A percentile compares a stretch with the other conserved stretches of the same genome.
Conservation (phyloP, 1,139 yeast genomes). For the Kurtzmaniella quercitrusa region DNA sequence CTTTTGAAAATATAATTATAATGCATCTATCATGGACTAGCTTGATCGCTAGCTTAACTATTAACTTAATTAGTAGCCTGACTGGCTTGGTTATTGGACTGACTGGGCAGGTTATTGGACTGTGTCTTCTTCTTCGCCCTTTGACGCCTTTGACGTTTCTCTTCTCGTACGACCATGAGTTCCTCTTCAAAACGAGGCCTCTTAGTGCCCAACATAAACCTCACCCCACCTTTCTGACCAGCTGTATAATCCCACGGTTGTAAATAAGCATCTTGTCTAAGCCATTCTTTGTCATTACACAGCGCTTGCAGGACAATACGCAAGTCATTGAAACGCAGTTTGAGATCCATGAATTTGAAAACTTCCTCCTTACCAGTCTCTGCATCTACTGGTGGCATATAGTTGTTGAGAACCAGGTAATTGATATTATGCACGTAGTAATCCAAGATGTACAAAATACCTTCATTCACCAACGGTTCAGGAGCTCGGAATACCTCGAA, state of each 20-base stretch:
- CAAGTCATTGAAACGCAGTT: conserved; percentile 42
- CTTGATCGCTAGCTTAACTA: no score
- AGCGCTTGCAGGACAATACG: conserved; percentile 33
- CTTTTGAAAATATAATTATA: no score
- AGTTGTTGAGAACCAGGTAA: conserved; percentile 27
- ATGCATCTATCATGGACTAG: no score
- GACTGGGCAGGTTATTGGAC: no score
- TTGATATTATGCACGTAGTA: conserved; percentile 53
- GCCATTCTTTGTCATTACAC: conserved; percentile 36
- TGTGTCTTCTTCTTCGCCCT: conserved; percentile 2
- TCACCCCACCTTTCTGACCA: conserved; percentile 44
- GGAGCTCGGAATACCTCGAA: conserved; percentile 45
- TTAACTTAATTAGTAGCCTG: no score
- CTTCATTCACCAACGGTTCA: conserved; percentile 53
- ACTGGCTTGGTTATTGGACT: no score
- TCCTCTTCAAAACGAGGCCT: conserved; percentile 39
- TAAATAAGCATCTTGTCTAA: conserved; percentile 45
- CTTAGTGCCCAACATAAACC: conserved; percentile 54
- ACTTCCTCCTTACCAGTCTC: conserved; percentile 42
- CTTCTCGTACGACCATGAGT: conserved; percentile 10
- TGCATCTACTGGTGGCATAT: conserved; percentile 27
- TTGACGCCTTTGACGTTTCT: conserved; percentile 4
- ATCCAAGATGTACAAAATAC: conserved; percentile 58
- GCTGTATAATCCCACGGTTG: conserved; percentile 45
- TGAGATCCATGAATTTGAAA: conserved; percentile 46